These are phyloP conservation scores for Tremellales sp. DNA, from an alignment of 1,284 basidiomycete genomes.

Conservation along the genomic window DNA sequence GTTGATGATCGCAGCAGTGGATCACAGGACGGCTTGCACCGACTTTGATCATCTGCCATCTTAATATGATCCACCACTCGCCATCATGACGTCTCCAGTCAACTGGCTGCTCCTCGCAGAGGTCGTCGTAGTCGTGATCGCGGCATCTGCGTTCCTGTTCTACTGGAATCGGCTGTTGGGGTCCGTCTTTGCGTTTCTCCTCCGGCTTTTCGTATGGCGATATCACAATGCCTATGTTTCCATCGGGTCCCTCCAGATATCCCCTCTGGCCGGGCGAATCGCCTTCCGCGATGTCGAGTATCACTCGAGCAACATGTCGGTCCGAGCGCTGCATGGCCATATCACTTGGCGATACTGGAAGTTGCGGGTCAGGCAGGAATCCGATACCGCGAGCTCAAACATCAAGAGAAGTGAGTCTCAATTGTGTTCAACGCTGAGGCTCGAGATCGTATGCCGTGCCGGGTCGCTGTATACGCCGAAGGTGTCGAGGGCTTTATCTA, in stretches of 20 bases:
- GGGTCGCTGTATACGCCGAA: slow-evolving; percentile 70
- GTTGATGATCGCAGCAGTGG: no score
- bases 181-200: slow-evolving; percentile 53
- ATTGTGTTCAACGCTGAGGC: neutral
- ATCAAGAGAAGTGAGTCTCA: slow-evolving; percentile 29
- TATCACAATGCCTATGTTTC: slow-evolving; percentile 41
- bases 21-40: no score
- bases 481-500: slow-evolving; percentile 88
- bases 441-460: slow-evolving; percentile 58
- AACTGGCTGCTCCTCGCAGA: slow-evolving; percentile 61
- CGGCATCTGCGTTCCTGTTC: slow-evolving; percentile 69
- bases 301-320: slow-evolving; percentile 82
- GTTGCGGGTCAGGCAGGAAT: slow-evolving; percentile 59
- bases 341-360: slow-evolving; percentile 92
- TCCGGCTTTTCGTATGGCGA: slow-evolving; percentile 46
- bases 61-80: neutral
- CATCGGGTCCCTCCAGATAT: slow-evolving; percentile 76
- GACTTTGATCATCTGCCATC: no score
- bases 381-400: slow-evolving; percentile 33
- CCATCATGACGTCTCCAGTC: slow-evolving; percentile 13
- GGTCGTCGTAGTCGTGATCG: slow-evolving; percentile 66
- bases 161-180: slow-evolving; percentile 83
- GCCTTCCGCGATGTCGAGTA: slow-evolving; percentile 80
- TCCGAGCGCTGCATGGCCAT: slow-evolving; percentile 74
- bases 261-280: slow-evolving; percentile 78